Base-by-base conservation (phyloP, 495 filamentous ascomycete genomes). In the Penicillium cinerascens region DNA sequence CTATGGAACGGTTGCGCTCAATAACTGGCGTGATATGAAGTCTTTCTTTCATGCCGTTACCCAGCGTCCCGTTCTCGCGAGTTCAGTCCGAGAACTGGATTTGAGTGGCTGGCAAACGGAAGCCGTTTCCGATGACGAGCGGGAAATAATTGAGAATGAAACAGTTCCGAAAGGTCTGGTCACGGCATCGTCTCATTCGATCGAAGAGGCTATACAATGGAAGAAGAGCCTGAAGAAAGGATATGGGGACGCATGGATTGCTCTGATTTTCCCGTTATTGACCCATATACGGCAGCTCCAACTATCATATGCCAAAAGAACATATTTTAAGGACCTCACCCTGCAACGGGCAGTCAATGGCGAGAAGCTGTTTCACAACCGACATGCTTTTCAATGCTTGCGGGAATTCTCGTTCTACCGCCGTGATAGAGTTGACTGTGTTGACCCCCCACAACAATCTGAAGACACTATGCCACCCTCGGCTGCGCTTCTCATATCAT, bases 181-280 rank as follows among this genome's bases (percentile, higher is more conserved):
- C 5, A 16, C 26, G 4, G 15, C 13, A 5, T 33, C 56, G 5
- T 63, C 65, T 38, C 51, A 60, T 39, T 61, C 63, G 0, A 9
- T 50, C 1, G 50, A 52, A 20, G 69, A 72, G 43, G 41, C 54
- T n/a, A 15, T 33, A 5, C 51, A 55, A 48, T 72, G 69, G 67
- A 44, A 42, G 16, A 37, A 63, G 40, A 52, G 59, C 43, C 64
- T 72, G 25, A 42, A 39, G 1, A 17, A 55, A 6, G 64, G 63
- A 6, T 40, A 56, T 0, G 59, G 52, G 11, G 67, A 72, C 25
- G 60, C 67, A 2, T 72, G 69, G 69, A 60, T 64, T 35, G 67
- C 67, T 0, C 53, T 69, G 26, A 47, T 63, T 21, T 43, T 70
- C 6, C 63, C 67, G 0, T 23, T 67, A n/a, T 51, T 60, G 17